Base-by-base conservation (phyloP, 2,329 filamentous ascomycete genomes). In the Rhinocladiella similis region DNA sequence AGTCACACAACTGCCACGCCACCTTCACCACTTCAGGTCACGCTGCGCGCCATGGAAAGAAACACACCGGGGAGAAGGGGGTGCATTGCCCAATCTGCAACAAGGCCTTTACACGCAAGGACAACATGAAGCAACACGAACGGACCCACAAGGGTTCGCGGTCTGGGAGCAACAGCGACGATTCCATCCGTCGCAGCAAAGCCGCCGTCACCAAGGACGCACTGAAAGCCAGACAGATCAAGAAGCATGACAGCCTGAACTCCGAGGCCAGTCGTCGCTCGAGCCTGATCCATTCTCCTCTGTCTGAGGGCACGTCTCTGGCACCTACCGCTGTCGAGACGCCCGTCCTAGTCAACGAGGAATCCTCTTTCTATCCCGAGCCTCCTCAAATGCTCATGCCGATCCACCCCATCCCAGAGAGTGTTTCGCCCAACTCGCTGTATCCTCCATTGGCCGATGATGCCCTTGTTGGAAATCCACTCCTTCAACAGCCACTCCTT, bases 51-150 rank as follows among this genome's bases (percentile, higher is more conserved):
- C 84, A 87, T 65, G 83, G 84, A 25, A 87, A 87, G 72, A 86
- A 86, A 71, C 84, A 87, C 72, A 87, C 84, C 0, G 84, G 84
- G 53, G 84, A 86, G 71, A 87, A 87, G 69, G 83, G 85, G 57
- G 83, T 85, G n/a, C 80, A 83, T 65, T 87, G 84, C 66, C 84
- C 84, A 0, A 82, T 86, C 59, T 87, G 84, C 75, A 82, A 83
- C 73, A 87, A 87, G 70, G 83, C 83, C 12, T 87, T 87, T 67
- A 86, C 84, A 12, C 81, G 84, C 61, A 87, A 87, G 66, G 84
- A 87, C 73, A 87, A 87, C 70, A 87, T 87, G 84, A 85, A 87
- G 70, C 84, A 87, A 69, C 84, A 87, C 64, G 83, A 83, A 42
- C 77, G 84, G 35, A 87, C 84, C 1, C 84, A 87, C 67, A 78